Evolutionary conservation across 805 yeast species (phyloP), one percentile per base, ranked within the genome.

Genomic region (Wickerhamiella qilinensis): DNA sequence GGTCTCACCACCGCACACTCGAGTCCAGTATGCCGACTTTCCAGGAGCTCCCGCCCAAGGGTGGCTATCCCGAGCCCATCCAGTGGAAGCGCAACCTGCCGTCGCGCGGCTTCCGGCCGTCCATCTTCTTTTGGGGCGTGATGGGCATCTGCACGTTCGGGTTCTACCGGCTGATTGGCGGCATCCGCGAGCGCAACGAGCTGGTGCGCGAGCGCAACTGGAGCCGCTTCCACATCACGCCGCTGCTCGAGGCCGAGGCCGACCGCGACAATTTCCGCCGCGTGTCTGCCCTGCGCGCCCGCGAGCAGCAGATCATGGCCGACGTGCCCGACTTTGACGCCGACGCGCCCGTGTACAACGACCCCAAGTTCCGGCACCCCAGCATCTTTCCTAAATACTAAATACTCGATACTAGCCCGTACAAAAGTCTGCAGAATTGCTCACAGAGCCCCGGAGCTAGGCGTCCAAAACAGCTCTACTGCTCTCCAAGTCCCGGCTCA

Each of bases 61-160:
- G 81, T 41, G 93, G 94, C 44, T 82, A 83, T 36, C 50, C 49
- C 53, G 85, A 78, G 46, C 78, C 80, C 33, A 71, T 83, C 43
- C 94, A 82, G 63, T 83, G 93, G 93, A 78, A 77, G 62, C 72
- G 93, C 56, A 77, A 82, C 58, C 61, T 83, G 36, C 94, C 94
- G 19, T 63, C 88, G 2, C 67, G 94, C 48, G 94, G 94, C 2
- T 82, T 82, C 63, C 65, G 88, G 41, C 91, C 93, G 14, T 62
- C 73, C 32, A 65, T 80, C 33, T 82, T 77, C 63, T 67, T 82
- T 43, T 72, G 71, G 54, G 71, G 77, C 28, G 56, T 81, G 43
- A 63, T 73, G 30, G 80, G 73, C 8, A 52, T 77, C 54, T 69
- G 81, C 56, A 66, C 73, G 3, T 78, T 74, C 53, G 93, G 93